Conservation (phyloP, 1,284 basidiomycete species). For the Mycosarcoma maydis region DNA sequence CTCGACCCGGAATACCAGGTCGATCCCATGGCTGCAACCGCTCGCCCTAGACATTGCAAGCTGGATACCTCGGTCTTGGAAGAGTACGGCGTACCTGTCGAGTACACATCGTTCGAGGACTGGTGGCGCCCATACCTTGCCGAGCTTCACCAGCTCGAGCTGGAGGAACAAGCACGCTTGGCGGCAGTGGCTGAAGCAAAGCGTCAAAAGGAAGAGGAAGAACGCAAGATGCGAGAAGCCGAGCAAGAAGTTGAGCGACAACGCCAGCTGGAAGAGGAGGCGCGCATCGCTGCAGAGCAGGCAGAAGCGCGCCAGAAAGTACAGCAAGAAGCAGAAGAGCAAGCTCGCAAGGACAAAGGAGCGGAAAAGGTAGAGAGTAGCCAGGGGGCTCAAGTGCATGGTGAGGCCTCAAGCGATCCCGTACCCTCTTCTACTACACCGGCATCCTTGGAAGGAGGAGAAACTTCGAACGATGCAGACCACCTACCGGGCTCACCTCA, state of each 20-base stretch:
- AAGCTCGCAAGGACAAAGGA: slow-evolving; percentile 12
- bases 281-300: slow-evolving; percentile 28
- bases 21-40: slow-evolving; percentile 58
- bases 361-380: slow-evolving; percentile 28
- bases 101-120: slow-evolving; percentile 56
- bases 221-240: slow-evolving; percentile 32
- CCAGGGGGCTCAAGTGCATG: background rate
- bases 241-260: slow-evolving; percentile 35
- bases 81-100: slow-evolving; percentile 50
- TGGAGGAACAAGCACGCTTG: slow-evolving; percentile 32
- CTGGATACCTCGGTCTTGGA: slow-evolving; percentile 52
- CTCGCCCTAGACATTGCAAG: slow-evolving; percentile 61
- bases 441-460: slow-evolving; percentile 6
- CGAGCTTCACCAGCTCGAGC: slow-evolving; percentile 26
- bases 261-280: slow-evolving; percentile 20
- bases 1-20: slow-evolving; percentile 61
- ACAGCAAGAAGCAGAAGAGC: slow-evolving; percentile 4
- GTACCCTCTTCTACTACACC: background rate
- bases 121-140: slow-evolving; percentile 60
- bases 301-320: slow-evolving; percentile 20
- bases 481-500: slow-evolving; percentile 45
- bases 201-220: slow-evolving; percentile 29
- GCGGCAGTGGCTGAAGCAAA: slow-evolving; percentile 35
- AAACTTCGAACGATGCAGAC: slow-evolving; percentile 12
- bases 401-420: background rate